Evolutionary conservation across 257 asterid species (phyloP), one percentile per base, ranked within the genome.

Genomic region (Gentiana macrophylla): DNA sequence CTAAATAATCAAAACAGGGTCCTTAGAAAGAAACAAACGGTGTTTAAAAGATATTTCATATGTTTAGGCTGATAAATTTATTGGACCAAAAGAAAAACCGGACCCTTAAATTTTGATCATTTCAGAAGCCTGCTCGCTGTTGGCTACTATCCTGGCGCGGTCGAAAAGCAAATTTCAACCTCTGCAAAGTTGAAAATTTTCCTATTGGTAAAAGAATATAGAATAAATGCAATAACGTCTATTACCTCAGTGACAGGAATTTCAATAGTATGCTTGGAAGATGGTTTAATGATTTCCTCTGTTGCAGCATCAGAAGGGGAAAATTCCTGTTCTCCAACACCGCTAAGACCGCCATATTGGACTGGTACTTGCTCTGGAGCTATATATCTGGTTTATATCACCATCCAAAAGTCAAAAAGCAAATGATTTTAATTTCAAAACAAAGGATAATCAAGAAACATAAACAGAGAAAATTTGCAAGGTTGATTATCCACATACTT

Each of bases 271-370:
- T 86, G 94, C 43, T 84, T 86, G 69, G 78, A 69, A 2, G 90
- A 32, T 6, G 96, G 96, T 79, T 91, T 91, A 51, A 91, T 76
- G 35, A 56, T 78, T 33, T 84, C 98, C 77, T 84, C 96, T 1
- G 67, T 74, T 32, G 90, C 86, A 67, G 86, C 58, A 68, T 91
- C 98, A 51, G 80, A 69, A 13, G 59, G 35, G 50, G 86, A 71
- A 82, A 91, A 91, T 62, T 91, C 94, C 3, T 73, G 62, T 24
- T 82, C 94, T 12, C 92, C 96, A 35, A 67, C 88, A 55, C 79
- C 77, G 87, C 95, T 80, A 32, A 91, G 94, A 35, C 98, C 98
- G 67, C 98, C 98, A 44, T 84, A 91, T 44, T 79, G 87, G 67
- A 75, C 92, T 4, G 94, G 98, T 24, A 91, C 84, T 55, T 83